phyloP scores from a whole-genome alignment of 2,329 filamentous ascomycete genomes.

The Diaporthe helianthi region DNA sequence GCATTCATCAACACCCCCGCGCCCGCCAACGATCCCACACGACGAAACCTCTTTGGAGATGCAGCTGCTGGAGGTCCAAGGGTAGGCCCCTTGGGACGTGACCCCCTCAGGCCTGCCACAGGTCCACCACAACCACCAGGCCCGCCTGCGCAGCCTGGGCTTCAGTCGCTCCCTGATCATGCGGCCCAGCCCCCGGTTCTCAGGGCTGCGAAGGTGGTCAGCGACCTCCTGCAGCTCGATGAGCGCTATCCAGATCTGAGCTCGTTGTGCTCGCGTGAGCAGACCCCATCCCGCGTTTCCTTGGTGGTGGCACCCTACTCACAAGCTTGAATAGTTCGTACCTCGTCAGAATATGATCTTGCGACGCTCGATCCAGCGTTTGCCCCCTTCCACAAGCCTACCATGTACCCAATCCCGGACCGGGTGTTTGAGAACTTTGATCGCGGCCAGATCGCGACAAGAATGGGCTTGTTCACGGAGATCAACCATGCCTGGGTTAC shows the following conservation, averaged over 20 bases:
- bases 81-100: constrained; percentile 31
- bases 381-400: constrained; percentile 87
- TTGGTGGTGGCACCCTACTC: not conserved
- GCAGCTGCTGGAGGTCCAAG: constrained; percentile 32
- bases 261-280: constrained; percentile 85
- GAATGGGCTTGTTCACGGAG: constrained; percentile 94
- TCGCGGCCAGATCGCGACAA: constrained; percentile 82
- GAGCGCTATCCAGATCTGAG: constrained; percentile 88
- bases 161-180: constrained; percentile 51
- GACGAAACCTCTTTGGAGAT: constrained; percentile 58
- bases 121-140: constrained; percentile 44
- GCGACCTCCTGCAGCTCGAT: constrained; percentile 77
- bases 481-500: constrained; percentile 95
- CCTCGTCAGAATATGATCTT: constrained; percentile 91
- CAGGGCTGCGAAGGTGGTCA: constrained; percentile 84
- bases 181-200: constrained; percentile 66
- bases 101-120: constrained; percentile 35
- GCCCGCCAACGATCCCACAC: constrained; percentile 56
- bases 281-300: not conserved
- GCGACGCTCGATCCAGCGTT: constrained; percentile 71
- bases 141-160: constrained; percentile 42
- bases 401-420: constrained; percentile 89
- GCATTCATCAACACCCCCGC: constrained; percentile 80
- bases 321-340: constrained; percentile 67
- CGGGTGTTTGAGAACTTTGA: constrained; percentile 94